phyloP scores from a whole-genome alignment of 2,329 filamentous ascomycete species.

The Botrytis byssoidea region DNA sequence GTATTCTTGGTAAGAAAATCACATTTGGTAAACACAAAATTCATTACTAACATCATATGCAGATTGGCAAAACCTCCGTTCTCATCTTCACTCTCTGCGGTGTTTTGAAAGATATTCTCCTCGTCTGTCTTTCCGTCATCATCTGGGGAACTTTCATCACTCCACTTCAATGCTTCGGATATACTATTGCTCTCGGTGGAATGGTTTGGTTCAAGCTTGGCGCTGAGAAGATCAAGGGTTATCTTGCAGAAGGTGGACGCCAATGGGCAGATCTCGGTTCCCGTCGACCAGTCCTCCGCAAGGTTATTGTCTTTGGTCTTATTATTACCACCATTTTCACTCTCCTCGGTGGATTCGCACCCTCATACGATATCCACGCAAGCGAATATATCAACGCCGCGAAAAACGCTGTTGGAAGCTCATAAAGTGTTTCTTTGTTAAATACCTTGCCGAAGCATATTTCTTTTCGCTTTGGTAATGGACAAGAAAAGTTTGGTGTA shows the following conservation, averaged over 20 bases:
- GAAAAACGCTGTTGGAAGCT: slow-evolving; percentile 33
- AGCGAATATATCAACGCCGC: slow-evolving; percentile 36
- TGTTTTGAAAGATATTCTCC: slow-evolving; percentile 84
- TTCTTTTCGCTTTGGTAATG: slow-evolving; percentile 17
- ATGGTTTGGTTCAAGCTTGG: slow-evolving; percentile 88
- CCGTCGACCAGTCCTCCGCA: slow-evolving; percentile 72
- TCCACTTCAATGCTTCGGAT: slow-evolving; percentile 77
- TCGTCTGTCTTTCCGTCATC: slow-evolving; percentile 75
- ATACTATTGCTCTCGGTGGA: slow-evolving; percentile 74
- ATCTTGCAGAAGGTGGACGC: slow-evolving; percentile 68
- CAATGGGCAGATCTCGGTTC: slow-evolving; percentile 85
- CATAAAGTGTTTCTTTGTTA: slow-evolving; percentile 15
- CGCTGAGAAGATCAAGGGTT: slow-evolving; percentile 78
- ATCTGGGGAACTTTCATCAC: slow-evolving; percentile 78
- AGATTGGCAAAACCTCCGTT: slow-evolving; percentile 87
- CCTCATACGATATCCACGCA: slow-evolving; percentile 57
- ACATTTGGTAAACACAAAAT: not conserved
- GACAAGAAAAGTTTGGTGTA: slow-evolving; percentile 13
- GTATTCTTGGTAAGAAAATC: slow-evolving; percentile 71
- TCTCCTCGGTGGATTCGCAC: slow-evolving; percentile 66
- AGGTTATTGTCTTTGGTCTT: slow-evolving; percentile 67
- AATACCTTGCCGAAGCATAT: not conserved
- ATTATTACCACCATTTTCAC: slow-evolving; percentile 65
- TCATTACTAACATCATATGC: slow-evolving; percentile 18
- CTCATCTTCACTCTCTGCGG: slow-evolving; percentile 84